Evolutionary conservation across 495 filamentous ascomycete species (phyloP).

Genomic region (Xylaria nigripes): DNA sequence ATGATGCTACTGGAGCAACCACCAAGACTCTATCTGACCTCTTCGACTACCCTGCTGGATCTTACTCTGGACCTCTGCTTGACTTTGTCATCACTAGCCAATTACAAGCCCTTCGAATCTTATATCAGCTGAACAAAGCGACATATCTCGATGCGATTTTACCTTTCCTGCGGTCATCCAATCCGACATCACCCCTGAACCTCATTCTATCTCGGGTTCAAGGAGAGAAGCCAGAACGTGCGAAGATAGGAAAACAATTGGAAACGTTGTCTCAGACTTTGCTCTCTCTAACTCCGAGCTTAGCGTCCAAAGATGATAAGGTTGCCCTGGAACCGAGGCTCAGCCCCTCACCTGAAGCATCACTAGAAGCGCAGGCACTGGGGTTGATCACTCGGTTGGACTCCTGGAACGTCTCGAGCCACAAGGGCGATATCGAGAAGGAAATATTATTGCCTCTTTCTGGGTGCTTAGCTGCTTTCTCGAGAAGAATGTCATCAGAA

Average conservation of each 20-base stretch:
- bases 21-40: conserved; percentile 51
- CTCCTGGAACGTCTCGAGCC: conserved; percentile 67
- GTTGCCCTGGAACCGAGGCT: conserved; percentile 40
- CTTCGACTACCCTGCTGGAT: conserved; percentile 46
- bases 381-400: conserved; percentile 57
- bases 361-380: conserved; percentile 57
- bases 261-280: conserved; percentile 61
- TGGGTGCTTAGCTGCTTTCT: conserved; percentile 55
- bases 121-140: conserved; percentile 42
- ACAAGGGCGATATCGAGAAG: conserved; percentile 56
- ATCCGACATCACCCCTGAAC: conserved; percentile 55
- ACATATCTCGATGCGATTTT: conserved; percentile 45
- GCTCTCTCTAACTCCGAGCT: conserved; percentile 53
- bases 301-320: conserved; percentile 45
- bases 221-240: conserved; percentile 34
- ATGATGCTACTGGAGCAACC: conserved; percentile 18
- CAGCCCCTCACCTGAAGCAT: conserved; percentile 48
- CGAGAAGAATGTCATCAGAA: conserved; percentile 42
- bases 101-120: conserved; percentile 42
- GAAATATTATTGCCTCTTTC: conserved; percentile 64
- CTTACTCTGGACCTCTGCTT: conserved; percentile 33
- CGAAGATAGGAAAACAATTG: conserved; percentile 60
- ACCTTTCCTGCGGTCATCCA: conserved; percentile 33
- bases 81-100: conserved; percentile 45
- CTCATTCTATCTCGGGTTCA: conserved; percentile 50